phyloP scores from a whole-genome alignment of 305 asterid species.

The Fraxinus sp. region DNA sequence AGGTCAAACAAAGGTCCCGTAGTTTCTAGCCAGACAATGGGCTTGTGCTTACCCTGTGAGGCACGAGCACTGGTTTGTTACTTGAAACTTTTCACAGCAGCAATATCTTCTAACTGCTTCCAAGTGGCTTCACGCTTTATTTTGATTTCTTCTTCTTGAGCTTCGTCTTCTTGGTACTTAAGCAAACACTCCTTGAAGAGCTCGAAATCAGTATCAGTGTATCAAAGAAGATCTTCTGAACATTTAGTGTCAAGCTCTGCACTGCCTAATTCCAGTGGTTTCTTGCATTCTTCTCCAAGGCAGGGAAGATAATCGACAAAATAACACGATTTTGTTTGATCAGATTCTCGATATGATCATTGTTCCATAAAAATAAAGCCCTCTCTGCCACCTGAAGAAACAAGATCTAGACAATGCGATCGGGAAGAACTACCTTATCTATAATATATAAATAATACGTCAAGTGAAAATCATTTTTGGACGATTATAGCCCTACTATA shows the following conservation, averaged over 20 bases:
- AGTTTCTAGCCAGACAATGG: not conserved
- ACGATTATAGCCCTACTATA: too few species aligned
- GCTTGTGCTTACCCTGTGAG: not conserved
- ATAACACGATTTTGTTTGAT: conserved; percentile 1
- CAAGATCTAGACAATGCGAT: not conserved
- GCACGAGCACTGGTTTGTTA: not conserved
- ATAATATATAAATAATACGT: too few species aligned
- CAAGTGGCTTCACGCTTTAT: not conserved
- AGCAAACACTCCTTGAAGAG: conserved; percentile 38
- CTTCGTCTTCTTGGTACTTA: conserved; percentile 3
- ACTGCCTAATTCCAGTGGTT: conserved; percentile 57
- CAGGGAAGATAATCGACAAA: conserved; percentile 21
- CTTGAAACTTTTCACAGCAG: not conserved
- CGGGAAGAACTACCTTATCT: not conserved
- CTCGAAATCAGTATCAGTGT: conserved; percentile 39
- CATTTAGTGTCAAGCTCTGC: conserved; percentile 44
- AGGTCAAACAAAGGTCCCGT: too few species aligned
- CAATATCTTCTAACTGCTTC: conserved; percentile 9
- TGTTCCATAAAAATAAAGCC: not conserved
- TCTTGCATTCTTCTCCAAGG: conserved; percentile 38
- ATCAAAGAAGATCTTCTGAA: conserved; percentile 46
- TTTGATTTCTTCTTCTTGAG: not conserved
- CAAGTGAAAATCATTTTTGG: too few species aligned
- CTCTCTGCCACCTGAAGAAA: conserved; percentile 27
- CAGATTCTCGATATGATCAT: conserved; percentile 10